These are phyloP conservation scores for Aspergillus sp. DNA, from an alignment of 2,329 filamentous ascomycete genomes.

Conservation along the genomic window DNA sequence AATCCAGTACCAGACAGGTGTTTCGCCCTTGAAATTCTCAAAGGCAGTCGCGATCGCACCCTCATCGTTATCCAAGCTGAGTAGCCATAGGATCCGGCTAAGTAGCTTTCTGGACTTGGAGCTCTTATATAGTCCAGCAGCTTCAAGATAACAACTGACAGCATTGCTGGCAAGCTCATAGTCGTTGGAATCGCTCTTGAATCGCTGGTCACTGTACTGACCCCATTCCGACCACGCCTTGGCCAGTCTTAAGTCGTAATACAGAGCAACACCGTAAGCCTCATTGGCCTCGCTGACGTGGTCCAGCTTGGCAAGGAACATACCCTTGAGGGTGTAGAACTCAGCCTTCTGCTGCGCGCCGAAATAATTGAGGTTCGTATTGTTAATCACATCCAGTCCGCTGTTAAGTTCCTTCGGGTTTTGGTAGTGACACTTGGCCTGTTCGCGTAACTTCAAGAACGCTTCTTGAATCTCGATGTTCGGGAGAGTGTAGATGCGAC, in stretches of 20 bases:
- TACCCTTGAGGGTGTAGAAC: constrained; percentile 98
- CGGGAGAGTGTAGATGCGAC: constrained; percentile 95
- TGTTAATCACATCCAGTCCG: constrained; percentile 97
- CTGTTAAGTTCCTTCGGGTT: constrained; percentile 89
- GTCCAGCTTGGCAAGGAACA: constrained; percentile 94
- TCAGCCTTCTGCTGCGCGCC: constrained; percentile 94
- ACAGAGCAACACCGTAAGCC: constrained; percentile 90
- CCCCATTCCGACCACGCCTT: constrained; percentile 99
- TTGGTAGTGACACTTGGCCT: constrained; percentile 98
- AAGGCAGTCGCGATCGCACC: constrained; percentile 82
- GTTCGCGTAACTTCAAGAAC: constrained; percentile 96
- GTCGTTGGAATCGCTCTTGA: constrained; percentile 84
- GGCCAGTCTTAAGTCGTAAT: constrained; percentile 90
- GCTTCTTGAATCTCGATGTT: constrained; percentile 99
- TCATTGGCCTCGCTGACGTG: constrained; percentile 90
- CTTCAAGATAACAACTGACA: constrained; percentile 93
- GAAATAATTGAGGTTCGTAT: constrained; percentile 98
- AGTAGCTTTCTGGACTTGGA: constrained; percentile 93
- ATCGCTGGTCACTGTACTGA: constrained; percentile 93
- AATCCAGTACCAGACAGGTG: constrained; percentile 99
- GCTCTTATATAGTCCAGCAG: constrained; percentile 94
- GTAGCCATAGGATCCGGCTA: constrained; percentile 88
- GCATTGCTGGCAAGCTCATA: constrained; percentile 85
- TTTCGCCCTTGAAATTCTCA: constrained; percentile 95
- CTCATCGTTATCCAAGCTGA: constrained; percentile 88